Base-by-base conservation (phyloP, 202 grass and related monocot species). In the Dendrocalamus latiflorus region DNA sequence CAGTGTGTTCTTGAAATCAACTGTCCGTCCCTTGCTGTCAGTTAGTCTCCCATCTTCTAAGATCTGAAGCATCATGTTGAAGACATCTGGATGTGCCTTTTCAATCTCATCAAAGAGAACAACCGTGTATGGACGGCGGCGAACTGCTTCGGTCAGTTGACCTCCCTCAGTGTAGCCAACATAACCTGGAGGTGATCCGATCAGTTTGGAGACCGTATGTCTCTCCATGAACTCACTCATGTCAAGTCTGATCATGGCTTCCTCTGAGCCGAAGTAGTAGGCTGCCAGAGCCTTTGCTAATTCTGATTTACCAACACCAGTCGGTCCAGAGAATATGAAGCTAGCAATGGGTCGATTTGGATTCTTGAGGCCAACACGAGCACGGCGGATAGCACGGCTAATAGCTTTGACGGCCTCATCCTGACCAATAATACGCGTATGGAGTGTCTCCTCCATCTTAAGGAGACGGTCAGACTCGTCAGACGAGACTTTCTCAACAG, bases 51-150 rank as follows among this genome's bases (percentile, higher is more conserved):
- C 94, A 74, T 97, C 94, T 81, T 97, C 91, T 74, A 93, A 83
- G 55, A 97, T 97, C 81, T 97, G 94, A 86, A 97, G 94, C 94
- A 97, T 97, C 94, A 97, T 97, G 61, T 93, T 97, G 82, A 97
- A 97, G 44, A 97, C 91, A 91, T 97, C 93, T 28, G 93, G 93
- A 83, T 97, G 93, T 25, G 93, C 93, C 65, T 97, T 97, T 50
- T 97, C 93, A 20, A 97, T 97, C 78, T 97, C 93, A 87, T 97
- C 93, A 33, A 97, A 97, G 21, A 97, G 88, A 34, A 96, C 90
- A 39, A 97, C 93, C 0, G 93, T 96, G 65, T 93, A 93, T 0
- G 94, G 93, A 22, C 93, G 89, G 56, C 93, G 90, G 22, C 93
- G 77, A 75, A 97, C 94, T 22, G 94, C 94, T 83, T 97, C 94